phyloP scores from a whole-genome alignment of 306 rosid genomes.

The Benincasa hispida region DNA sequence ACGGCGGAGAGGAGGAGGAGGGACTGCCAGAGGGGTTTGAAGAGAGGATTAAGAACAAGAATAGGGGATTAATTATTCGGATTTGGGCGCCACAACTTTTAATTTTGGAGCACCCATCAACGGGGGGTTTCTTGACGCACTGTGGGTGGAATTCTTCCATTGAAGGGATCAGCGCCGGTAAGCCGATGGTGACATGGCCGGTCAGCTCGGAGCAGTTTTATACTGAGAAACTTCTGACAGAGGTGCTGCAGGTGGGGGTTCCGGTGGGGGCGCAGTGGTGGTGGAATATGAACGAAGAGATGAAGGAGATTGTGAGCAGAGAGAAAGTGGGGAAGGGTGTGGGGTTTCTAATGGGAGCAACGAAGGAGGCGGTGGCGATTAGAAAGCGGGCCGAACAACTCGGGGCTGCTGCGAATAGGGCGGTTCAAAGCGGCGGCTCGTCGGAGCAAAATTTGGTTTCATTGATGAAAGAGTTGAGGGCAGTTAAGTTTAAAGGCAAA shows the following conservation, averaged over 20 bases:
- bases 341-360: slow-evolving; percentile 18
- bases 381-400: slow-evolving; percentile 4
- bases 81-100: slow-evolving; percentile 6
- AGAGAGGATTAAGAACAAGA: neutral
- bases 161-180: neutral
- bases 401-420: slow-evolving; percentile 14
- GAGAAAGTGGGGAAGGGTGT: slow-evolving; percentile 18
- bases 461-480: slow-evolving; percentile 2
- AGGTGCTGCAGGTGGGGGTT: slow-evolving; percentile 13
- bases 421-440: slow-evolving; percentile 16
- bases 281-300: neutral
- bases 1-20: neutral
- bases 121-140: slow-evolving; percentile 11
- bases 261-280: slow-evolving; percentile 7
- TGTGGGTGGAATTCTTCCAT: neutral
- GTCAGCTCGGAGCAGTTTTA: neutral
- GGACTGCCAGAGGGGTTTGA: too few relatives aligned
- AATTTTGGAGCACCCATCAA: neutral
- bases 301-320: neutral
- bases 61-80: neutral
- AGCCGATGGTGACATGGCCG: slow-evolving; percentile 14
- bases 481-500: neutral
- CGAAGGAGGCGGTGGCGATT: slow-evolving; percentile 13
- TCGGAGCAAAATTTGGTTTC: neutral
- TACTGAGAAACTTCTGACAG: neutral